Conservation (phyloP, 106 monocot genomes). For the Ottelia alismoides region DNA sequence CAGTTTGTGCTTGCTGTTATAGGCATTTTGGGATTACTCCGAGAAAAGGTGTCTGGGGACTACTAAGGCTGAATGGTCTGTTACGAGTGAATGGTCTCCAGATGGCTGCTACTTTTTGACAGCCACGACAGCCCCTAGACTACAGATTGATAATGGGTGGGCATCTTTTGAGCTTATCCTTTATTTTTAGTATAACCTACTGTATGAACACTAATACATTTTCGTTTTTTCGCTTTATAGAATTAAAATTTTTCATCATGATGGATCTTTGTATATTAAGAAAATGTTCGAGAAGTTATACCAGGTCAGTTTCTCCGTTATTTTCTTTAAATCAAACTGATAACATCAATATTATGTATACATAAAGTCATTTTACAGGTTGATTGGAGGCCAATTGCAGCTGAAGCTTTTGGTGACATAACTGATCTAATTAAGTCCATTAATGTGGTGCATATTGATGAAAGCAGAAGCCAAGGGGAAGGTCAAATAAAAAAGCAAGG, state of each 20-base stretch:
- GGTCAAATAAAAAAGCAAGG: too few relatives aligned
- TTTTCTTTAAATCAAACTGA: too few relatives aligned
- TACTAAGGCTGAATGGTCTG: constrained; percentile 91
- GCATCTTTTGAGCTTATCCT: not conserved
- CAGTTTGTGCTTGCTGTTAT: too few relatives aligned
- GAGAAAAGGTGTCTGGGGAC: constrained; percentile 68
- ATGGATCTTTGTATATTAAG: constrained; percentile 80
- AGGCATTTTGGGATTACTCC: constrained; percentile 96
- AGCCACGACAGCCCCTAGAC: constrained; percentile 93
- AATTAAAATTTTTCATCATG: constrained; percentile 74
- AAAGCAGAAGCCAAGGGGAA: constrained; percentile 58
- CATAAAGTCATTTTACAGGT: constrained; percentile 34
- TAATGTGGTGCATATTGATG: constrained; percentile 46
- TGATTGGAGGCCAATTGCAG: constrained; percentile 90
- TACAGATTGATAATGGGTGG: constrained; percentile 96
- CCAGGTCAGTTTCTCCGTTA: constrained; percentile 76
- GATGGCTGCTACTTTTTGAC: constrained; percentile 95
- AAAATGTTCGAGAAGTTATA: constrained; percentile 84
- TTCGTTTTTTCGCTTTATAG: constrained; percentile 24
- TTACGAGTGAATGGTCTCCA: constrained; percentile 97
- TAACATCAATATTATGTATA: constrained; percentile 1
- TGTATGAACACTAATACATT: too few relatives aligned
- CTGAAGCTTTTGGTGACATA: constrained; percentile 68
- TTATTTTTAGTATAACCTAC: too few relatives aligned
- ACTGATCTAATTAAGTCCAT: constrained; percentile 56